These are phyloP conservation scores for Jaenimonas drosophilae DNA, from an alignment of 208 protist genomes.

Conservation along the genomic window DNA sequence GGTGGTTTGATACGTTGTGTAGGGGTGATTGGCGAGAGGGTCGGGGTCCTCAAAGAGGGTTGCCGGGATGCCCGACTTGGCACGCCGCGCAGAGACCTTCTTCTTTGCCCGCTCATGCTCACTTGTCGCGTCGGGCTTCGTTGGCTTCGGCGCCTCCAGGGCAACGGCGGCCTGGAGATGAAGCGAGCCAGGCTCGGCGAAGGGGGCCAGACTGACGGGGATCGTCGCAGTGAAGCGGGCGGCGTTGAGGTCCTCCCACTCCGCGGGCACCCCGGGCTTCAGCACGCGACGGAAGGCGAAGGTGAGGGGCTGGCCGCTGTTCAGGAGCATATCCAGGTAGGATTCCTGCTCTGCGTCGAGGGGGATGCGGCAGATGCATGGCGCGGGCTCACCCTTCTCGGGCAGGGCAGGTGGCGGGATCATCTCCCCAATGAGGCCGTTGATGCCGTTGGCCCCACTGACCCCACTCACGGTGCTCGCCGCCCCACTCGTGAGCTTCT, in stretches of 20 bases:
- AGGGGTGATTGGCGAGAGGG: conserved; percentile 58
- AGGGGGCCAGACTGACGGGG: conserved; percentile 23
- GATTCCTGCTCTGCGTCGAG: conserved; percentile 36
- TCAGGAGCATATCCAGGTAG: conserved; percentile 35
- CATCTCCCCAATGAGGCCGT: conserved; percentile 8
- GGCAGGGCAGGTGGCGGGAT: conserved; percentile 26
- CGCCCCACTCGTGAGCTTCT: neutral
- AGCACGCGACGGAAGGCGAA: conserved; percentile 55
- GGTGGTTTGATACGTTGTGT: conserved; percentile 35
- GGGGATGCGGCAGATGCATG: conserved; percentile 70
- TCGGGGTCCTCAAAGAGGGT: conserved; percentile 51
- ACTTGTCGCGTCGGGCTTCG: conserved; percentile 26
- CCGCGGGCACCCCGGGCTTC: conserved; percentile 34
- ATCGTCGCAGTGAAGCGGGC: conserved; percentile 53
- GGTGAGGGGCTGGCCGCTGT: conserved; percentile 30
- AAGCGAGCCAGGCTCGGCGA: conserved; percentile 59
- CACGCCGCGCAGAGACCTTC: conserved; percentile 8
- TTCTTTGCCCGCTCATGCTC: conserved; percentile 18
- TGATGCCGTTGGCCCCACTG: neutral
- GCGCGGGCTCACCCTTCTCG: conserved; percentile 24
- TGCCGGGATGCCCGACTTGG: conserved; percentile 36
- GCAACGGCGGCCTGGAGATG: conserved; percentile 19
- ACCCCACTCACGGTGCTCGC: neutral
- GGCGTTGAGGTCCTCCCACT: conserved; percentile 83
- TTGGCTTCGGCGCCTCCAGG: conserved; percentile 20